A percentile compares a stretch with the other conserved stretches of the same genome.
Conservation (phyloP, 23 red algal species). For the Pyropia haitanensis region DNA sequence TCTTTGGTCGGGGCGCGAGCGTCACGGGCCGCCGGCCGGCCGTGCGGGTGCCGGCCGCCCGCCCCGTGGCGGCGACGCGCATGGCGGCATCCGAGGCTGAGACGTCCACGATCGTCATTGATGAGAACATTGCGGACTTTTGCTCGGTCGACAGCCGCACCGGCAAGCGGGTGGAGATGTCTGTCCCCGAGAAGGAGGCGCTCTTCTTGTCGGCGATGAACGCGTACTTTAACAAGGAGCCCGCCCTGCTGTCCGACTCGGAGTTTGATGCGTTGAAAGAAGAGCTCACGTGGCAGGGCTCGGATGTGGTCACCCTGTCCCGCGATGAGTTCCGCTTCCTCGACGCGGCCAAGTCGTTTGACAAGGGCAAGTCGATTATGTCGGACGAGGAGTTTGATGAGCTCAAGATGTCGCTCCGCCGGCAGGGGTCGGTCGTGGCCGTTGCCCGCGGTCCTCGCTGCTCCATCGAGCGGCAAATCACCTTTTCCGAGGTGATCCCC, state of each 20-base stretch:
- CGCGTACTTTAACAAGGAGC: slow-evolving; percentile 61
- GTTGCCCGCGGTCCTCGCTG: slow-evolving; percentile 82
- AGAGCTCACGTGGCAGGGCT: slow-evolving; percentile 96
- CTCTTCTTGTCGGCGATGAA: slow-evolving; percentile 82
- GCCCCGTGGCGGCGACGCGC: too few relatives aligned
- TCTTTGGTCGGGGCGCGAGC: too few relatives aligned
- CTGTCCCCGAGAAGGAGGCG: slow-evolving; percentile 69
- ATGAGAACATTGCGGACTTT: slow-evolving; percentile 74
- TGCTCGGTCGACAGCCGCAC: slow-evolving; percentile 62
- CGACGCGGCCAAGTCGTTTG: slow-evolving; percentile 69
- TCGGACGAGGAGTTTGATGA: slow-evolving; percentile 81
- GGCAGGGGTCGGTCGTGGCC: slow-evolving; percentile 48
- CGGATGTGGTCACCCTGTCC: slow-evolving; percentile 54
- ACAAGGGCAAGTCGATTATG: slow-evolving; percentile 69
- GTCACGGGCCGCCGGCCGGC: too few relatives aligned
- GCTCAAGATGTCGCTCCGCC: slow-evolving; percentile 50
- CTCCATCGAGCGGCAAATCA: slow-evolving; percentile 56
- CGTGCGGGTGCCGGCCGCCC: too few relatives aligned
- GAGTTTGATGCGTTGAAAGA: slow-evolving; percentile 94
- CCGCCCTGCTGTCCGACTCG: slow-evolving; percentile 53
- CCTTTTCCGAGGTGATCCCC: slow-evolving; percentile 63
- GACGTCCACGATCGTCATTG: slow-evolving; percentile 19
- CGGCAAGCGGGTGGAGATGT: slow-evolving; percentile 47
- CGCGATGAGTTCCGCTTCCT: slow-evolving; percentile 87
- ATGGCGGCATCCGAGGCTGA: too few relatives aligned